Percentiles rank a stretch among this genome's conserved stretches.
phyloP scores from a whole-genome alignment of 202 grass and related monocot genomes.

The Zizania palustris region DNA sequence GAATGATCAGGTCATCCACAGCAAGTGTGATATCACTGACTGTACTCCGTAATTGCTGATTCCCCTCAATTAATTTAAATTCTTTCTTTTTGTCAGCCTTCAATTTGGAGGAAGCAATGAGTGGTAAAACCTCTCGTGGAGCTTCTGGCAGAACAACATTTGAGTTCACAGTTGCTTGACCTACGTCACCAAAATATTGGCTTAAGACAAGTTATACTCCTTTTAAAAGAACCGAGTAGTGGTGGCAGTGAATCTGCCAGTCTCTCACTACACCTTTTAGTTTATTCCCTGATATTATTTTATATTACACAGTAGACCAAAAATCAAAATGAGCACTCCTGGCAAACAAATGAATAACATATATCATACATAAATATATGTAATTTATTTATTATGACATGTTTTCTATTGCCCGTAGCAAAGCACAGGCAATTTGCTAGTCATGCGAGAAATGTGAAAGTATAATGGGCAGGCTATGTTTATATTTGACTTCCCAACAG shows the following conservation, averaged over 20 bases:
- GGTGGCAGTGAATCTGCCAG: no score
- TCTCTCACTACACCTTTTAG: no score
- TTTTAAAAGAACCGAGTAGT: no score
- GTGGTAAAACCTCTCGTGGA: constrained; percentile 52
- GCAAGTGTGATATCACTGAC: constrained; percentile 69
- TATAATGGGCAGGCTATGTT: constrained; percentile 4
- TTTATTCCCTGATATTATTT: no score
- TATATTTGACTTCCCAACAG: constrained; percentile 7
- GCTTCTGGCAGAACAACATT: constrained; percentile 50
- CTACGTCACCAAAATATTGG: constrained; percentile 41
- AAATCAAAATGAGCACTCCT: no score
- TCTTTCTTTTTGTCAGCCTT: constrained; percentile 72
- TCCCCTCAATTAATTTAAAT: constrained; percentile 53
- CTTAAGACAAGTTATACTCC: constrained; percentile 21
- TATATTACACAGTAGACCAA: no score
- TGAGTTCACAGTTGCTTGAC: constrained; percentile 36
- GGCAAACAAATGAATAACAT: no score
- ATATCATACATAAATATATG: no score
- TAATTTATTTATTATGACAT: no score
- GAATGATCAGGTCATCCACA: constrained; percentile 76
- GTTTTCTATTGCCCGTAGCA: no score
- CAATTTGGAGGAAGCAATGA: constrained; percentile 57
- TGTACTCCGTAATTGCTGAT: constrained; percentile 46
- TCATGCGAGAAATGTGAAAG: constrained; percentile 19
- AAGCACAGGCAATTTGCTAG: no score